These are phyloP conservation scores for Exophiala viscosa DNA, from an alignment of 2,329 filamentous ascomycete genomes.

Conservation along the genomic window DNA sequence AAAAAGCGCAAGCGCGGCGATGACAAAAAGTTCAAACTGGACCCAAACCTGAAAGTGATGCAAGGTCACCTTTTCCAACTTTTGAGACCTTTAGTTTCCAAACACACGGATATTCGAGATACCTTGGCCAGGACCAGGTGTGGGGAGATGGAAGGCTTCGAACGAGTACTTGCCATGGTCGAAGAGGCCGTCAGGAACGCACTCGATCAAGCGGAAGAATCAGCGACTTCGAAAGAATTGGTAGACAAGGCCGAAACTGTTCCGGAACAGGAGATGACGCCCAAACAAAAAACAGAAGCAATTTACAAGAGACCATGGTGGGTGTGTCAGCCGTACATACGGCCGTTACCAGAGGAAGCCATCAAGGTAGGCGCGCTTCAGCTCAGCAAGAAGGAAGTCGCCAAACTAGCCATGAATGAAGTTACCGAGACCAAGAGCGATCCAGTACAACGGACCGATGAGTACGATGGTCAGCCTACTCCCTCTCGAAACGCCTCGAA, in stretches of 20 bases:
- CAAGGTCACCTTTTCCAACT: conserved; percentile 93
- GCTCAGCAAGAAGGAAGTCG: conserved; percentile 60
- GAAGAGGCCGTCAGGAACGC: conserved; percentile 65
- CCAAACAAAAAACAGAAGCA: conserved; percentile 56
- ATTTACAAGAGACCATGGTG: conserved; percentile 80
- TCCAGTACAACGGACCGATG: conserved; percentile 5
- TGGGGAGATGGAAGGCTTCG: conserved; percentile 72
- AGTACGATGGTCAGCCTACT: background rate
- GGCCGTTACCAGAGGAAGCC: conserved; percentile 84
- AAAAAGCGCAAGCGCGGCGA: conserved; percentile 36
- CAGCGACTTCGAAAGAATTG: conserved; percentile 53
- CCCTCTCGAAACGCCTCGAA: background rate
- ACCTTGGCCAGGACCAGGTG: conserved; percentile 66
- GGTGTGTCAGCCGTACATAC: conserved; percentile 82
- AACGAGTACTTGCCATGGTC: conserved; percentile 69
- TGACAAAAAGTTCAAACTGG: conserved; percentile 38
- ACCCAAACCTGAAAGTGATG: conserved; percentile 71
- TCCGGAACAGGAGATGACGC: conserved; percentile 30
- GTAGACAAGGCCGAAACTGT: conserved; percentile 56
- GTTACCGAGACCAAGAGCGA: conserved; percentile 20
- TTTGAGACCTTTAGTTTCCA: conserved; percentile 73
- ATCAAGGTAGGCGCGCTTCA: conserved; percentile 73
- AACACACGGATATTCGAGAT: conserved; percentile 80
- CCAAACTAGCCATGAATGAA: conserved; percentile 21
- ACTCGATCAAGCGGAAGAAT: conserved; percentile 15